Percentiles rank a stretch among this genome's conserved stretches.
phyloP scores from a whole-genome alignment of 2,329 filamentous ascomycete species.

The Ciborinia camelliae region DNA sequence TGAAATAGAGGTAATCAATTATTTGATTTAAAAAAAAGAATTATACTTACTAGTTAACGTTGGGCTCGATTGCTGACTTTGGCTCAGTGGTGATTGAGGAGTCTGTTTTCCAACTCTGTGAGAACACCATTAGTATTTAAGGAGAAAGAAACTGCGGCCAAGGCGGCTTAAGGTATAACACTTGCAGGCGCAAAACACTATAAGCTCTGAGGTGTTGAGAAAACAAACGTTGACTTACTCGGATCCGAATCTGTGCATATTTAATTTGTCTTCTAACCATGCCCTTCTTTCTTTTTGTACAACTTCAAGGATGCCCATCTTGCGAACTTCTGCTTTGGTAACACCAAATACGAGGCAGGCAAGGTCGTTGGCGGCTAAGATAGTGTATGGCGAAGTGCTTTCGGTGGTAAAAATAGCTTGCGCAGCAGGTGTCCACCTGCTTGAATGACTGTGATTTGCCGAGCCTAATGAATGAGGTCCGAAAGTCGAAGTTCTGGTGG shows the following conservation, averaged over 20 bases:
- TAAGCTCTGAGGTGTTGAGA: background rate
- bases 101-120: constrained; percentile 26
- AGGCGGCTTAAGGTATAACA: background rate
- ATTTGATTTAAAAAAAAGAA: too few relatives aligned
- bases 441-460: constrained; percentile 80
- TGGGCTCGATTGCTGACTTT: constrained; percentile 34
- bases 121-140: constrained; percentile 1
- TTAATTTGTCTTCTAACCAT: constrained; percentile 86
- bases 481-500: constrained; percentile 37
- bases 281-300: constrained; percentile 83
- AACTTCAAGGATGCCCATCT: constrained; percentile 91
- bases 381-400: constrained; percentile 85
- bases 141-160: background rate
- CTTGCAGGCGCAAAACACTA: background rate
- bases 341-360: constrained; percentile 99
- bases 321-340: constrained; percentile 90
- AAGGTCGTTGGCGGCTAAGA: constrained; percentile 91
- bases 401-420: constrained; percentile 99
- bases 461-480: constrained; percentile 44
- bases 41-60: constrained; percentile 31
- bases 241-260: constrained; percentile 55
- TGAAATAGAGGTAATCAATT: background rate
- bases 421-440: constrained; percentile 83
- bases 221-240: constrained; percentile 11
- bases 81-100: constrained; percentile 25